These are phyloP conservation scores for Colletotrichum liaoningense DNA, from an alignment of 2,329 filamentous ascomycete genomes.

Conservation along the genomic window DNA sequence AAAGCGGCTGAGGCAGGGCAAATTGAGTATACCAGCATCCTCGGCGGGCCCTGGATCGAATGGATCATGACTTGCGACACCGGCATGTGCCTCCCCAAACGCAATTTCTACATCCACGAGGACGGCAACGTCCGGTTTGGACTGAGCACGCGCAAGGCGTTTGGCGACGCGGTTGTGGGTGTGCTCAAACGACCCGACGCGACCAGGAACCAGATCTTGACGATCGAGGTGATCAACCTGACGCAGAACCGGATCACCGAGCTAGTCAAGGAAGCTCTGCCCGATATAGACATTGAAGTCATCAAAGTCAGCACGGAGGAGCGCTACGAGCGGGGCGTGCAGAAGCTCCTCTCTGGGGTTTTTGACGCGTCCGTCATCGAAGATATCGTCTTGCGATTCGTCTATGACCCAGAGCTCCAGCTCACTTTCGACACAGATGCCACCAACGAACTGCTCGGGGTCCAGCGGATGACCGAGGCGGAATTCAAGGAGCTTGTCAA, in stretches of 20 bases:
- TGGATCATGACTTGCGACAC: slow-evolving; percentile 26
- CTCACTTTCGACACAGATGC: background rate
- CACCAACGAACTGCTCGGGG: background rate
- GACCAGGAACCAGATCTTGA: slow-evolving; percentile 65
- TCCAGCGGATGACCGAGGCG: background rate
- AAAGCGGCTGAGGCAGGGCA: slow-evolving; percentile 7
- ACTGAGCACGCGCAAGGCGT: slow-evolving; percentile 55
- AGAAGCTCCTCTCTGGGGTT: slow-evolving; percentile 6
- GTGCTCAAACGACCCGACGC: slow-evolving; percentile 56
- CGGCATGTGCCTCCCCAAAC: background rate
- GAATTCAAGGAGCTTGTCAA: background rate
- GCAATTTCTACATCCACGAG: background rate
- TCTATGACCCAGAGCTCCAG: background rate
- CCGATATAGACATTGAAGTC: slow-evolving; percentile 5
- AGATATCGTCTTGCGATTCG: background rate
- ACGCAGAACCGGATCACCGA: slow-evolving; percentile 62
- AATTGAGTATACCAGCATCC: slow-evolving; percentile 47
- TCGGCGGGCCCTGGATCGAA: slow-evolving; percentile 55
- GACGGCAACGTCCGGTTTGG: slow-evolving; percentile 47
- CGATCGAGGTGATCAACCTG: slow-evolving; percentile 59
- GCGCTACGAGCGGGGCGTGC: slow-evolving; percentile 13
- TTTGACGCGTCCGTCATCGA: background rate
- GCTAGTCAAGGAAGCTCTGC: slow-evolving; percentile 13
- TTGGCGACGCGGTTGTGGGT: slow-evolving; percentile 59
- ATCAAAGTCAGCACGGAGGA: slow-evolving; percentile 11